Evolutionary conservation across 768 basidiomycete genomes (phyloP), one percentile per base, ranked within the genome.

Genomic region (Tulasnella sp.): DNA sequence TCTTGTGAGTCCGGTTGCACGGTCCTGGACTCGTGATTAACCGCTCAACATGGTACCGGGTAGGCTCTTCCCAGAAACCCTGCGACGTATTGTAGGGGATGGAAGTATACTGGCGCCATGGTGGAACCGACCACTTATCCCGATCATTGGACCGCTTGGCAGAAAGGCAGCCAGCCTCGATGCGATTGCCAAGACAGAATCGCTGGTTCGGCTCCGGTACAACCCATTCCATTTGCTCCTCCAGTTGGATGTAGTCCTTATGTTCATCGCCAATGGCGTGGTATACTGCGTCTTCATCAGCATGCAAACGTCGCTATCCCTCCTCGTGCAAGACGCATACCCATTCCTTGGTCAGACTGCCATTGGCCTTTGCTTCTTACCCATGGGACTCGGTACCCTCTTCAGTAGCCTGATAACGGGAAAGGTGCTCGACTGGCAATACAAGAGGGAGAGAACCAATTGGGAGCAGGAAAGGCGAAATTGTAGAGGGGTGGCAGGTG

Each of bases 11-110:
- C 12, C 9, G 6, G 34, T 4, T 12, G 1, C 15, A 1, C 32
- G 2, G n/a, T 11, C 11, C 35, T 8, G 29, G 6, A 17, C 36
- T 35, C 34, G 15, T 1, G n/a, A 21, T 52, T 37, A 4, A 7
- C 25, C 1, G 17, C 36, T 39, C 11, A 39, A 31, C 32, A 37
- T 1, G 23, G 17, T 2, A 6, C 25, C 15, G 4, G 25, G 8
- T 14, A 54, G 52, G 21, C 63, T 77, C 49, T 61, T 77, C 14
- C 76, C 76, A 1, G 77, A 79, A 60, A 79, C 78, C 0, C 62
- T 70, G 19, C 65, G 63, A 3, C 43, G 49, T 8, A 59, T 75
- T 14, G 73, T 74, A 2, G 78, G 75, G 12, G 71, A 77, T 64
- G 77, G 77, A 21, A 73, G 69, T 49, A 68, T 66, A 21, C 63